phyloP scores from a whole-genome alignment of 2,329 filamentous ascomycete species.

The Diaporthe citrichinensis region DNA sequence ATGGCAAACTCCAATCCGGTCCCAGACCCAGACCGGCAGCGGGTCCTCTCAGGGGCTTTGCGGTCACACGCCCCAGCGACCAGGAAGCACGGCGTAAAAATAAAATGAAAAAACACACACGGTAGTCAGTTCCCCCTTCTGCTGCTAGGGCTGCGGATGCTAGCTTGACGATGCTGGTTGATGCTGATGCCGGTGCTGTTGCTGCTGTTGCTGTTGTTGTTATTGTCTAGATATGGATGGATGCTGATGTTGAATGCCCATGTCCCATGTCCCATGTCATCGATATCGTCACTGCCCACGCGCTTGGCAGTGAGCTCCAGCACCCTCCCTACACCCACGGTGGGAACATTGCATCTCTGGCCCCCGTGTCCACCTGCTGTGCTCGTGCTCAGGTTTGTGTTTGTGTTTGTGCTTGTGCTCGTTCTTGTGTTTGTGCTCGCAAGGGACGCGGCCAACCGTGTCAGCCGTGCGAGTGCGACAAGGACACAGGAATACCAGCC shows the following conservation, averaged over 20 bases:
- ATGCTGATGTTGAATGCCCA: not conserved
- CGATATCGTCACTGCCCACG: not conserved
- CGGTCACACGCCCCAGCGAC: slow-evolving; percentile 23
- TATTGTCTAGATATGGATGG: not conserved
- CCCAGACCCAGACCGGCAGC: slow-evolving; percentile 3
- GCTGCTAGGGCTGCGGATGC: no score
- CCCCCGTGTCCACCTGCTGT: slow-evolving; percentile 4
- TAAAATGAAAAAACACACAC: slow-evolving; percentile 2
- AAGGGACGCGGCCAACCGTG: slow-evolving; percentile 17
- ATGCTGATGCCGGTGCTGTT: not conserved
- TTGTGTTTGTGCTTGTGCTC: not conserved
- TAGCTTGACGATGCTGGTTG: no score
- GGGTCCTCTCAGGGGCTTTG: slow-evolving; percentile 17
- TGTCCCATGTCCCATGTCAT: not conserved
- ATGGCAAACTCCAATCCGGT: slow-evolving; percentile 14
- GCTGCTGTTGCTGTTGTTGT: not conserved
- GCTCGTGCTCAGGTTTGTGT: not conserved
- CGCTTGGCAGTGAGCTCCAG: not conserved
- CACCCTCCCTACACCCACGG: not conserved
- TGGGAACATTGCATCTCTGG: not conserved
- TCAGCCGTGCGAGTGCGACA: slow-evolving; percentile 8
- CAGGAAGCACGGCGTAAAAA: slow-evolving; percentile 6
- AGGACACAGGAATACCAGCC: not conserved
- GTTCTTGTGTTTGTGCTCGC: not conserved
- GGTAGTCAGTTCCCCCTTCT: not conserved